phyloP scores from a whole-genome alignment of 2,329 filamentous ascomycete species.

The Pestalotiopsis sp. region DNA sequence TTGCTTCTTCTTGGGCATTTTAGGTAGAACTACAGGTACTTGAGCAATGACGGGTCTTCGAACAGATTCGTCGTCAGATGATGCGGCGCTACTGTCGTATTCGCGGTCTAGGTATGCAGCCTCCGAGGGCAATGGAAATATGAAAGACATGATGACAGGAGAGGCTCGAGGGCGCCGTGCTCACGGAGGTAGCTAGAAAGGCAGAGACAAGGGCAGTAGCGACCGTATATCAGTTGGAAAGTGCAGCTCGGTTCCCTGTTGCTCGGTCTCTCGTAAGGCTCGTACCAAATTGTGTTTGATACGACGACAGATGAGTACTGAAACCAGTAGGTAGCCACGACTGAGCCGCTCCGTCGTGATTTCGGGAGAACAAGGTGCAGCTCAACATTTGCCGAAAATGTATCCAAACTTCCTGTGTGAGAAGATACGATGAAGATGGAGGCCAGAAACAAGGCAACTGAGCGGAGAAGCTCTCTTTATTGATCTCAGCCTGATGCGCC shows the following conservation, averaged over 20 bases:
- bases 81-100: not conserved
- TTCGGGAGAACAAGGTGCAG: not conserved
- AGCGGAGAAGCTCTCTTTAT: too few relatives aligned
- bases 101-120: slow-evolving; percentile 20
- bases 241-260: not conserved
- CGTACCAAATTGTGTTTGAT: not conserved
- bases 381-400: too few relatives aligned
- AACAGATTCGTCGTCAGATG: not conserved
- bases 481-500: too few relatives aligned
- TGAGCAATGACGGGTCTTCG: slow-evolving; percentile 23
- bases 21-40: slow-evolving; percentile 22
- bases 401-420: too few relatives aligned
- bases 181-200: not conserved
- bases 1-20: slow-evolving; percentile 43
- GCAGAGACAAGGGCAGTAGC: not conserved
- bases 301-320: not conserved
- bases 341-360: too few relatives aligned
- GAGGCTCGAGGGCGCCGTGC: not conserved
- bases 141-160: slow-evolving; percentile 5
- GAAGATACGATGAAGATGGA: too few relatives aligned
- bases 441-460: too few relatives aligned
- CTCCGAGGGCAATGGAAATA: slow-evolving; percentile 20
- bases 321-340: not conserved
- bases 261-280: not conserved
- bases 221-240: not conserved